phyloP scores from a whole-genome alignment of 2,329 filamentous ascomycete species.

The Aspergillus sp. region DNA sequence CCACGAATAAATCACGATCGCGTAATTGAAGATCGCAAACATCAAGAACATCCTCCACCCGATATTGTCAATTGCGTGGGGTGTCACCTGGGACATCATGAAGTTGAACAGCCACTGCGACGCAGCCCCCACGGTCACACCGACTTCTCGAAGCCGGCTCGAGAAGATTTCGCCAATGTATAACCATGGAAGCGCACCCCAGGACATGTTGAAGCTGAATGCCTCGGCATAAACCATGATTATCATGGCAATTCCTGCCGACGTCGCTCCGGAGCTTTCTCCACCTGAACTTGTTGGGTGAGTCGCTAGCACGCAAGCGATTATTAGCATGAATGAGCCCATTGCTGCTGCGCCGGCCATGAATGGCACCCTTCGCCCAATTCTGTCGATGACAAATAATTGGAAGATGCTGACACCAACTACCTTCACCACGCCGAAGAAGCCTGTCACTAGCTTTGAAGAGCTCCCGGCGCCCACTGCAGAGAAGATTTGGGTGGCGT shows the following conservation, averaged over 20 bases:
- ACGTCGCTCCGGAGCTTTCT: constrained; percentile 28
- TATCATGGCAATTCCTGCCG: constrained; percentile 47
- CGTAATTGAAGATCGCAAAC: constrained; percentile 52
- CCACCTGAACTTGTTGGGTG: constrained; percentile 39
- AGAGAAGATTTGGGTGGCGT: constrained; percentile 53
- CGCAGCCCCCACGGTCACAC: constrained; percentile 34
- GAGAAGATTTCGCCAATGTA: constrained; percentile 41
- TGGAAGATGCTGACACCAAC: constrained; percentile 49
- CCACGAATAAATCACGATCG: constrained; percentile 46
- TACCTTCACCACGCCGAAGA: constrained; percentile 55
- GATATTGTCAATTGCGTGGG: constrained; percentile 47
- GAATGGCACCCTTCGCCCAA: constrained; percentile 52
- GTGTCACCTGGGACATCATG: constrained; percentile 40
- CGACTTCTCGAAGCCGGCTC: constrained; percentile 35
- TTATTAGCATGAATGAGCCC: constrained; percentile 55
- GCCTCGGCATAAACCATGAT: constrained; percentile 55
- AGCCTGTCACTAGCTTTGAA: constrained; percentile 52
- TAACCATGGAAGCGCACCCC: constrained; percentile 39
- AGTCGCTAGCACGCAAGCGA: constrained; percentile 49
- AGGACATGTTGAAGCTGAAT: constrained; percentile 41
- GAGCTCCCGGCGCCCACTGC: constrained; percentile 50
- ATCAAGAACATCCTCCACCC: constrained; percentile 53
- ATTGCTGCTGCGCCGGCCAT: constrained; percentile 51
- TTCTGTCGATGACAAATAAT: constrained; percentile 50
- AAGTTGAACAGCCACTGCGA: constrained; percentile 44